These are phyloP conservation scores for Tylopilus orsonianus DNA, from an alignment of 1,284 basidiomycete species.

Conservation along the genomic window DNA sequence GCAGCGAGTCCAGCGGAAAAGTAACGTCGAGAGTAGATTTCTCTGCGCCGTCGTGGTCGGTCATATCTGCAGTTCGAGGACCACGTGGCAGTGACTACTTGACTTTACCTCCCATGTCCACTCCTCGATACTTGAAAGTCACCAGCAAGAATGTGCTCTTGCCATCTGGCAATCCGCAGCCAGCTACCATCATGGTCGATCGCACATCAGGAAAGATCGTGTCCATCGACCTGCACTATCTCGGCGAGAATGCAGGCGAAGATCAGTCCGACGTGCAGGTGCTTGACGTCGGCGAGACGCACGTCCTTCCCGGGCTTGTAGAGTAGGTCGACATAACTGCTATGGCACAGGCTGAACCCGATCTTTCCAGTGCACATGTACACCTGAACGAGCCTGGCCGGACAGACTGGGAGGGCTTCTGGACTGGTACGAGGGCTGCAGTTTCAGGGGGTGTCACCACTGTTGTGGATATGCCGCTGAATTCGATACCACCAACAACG, in stretches of 20 bases:
- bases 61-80: conserved; percentile 19
- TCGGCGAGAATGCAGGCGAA: conserved; percentile 35
- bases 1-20: conserved; percentile 40
- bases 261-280: conserved; percentile 39
- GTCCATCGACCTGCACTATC: conserved; percentile 43
- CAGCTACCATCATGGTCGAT: conserved; percentile 75
- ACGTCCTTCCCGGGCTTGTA: conserved; percentile 82
- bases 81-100: conserved; percentile 5
- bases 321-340: conserved; percentile 19
- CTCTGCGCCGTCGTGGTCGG: conserved; percentile 11
- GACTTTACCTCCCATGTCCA: conserved; percentile 14
- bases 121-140: conserved; percentile 31
- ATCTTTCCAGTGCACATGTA: conserved; percentile 71
- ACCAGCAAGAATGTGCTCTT: conserved; percentile 61
- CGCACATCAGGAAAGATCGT: conserved; percentile 65
- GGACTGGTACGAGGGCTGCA: conserved; percentile 86
- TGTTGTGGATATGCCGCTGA: conserved; percentile 93
- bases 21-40: conserved; percentile 15
- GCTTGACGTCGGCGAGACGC: conserved; percentile 62
- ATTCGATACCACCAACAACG: conserved; percentile 93
- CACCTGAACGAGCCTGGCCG: conserved; percentile 93
- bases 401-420: conserved; percentile 93
- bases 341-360: not conserved
- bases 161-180: conserved; percentile 48
- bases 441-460: conserved; percentile 89